These are phyloP conservation scores for Dendrostoma leiphaemia DNA, from an alignment of 2,329 filamentous ascomycete genomes.

Conservation along the genomic window DNA sequence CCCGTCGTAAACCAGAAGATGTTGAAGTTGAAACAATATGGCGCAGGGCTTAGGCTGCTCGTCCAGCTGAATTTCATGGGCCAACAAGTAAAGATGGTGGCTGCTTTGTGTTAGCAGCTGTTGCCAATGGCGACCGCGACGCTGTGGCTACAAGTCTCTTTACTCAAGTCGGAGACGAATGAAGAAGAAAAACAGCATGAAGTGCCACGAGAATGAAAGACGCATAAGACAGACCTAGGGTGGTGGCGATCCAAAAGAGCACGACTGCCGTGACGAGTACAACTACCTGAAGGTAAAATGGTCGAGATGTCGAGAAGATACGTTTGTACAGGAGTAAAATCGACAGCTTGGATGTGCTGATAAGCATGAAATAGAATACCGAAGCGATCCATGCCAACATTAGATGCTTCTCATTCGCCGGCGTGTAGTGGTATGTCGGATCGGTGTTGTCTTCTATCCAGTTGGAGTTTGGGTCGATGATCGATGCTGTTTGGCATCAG, in stretches of 20 bases:
- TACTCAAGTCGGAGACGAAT: too few species aligned
- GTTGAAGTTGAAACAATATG: constrained; percentile 26
- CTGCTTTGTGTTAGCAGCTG: too few species aligned
- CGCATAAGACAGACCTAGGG: too few species aligned
- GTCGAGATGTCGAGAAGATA: constrained; percentile 26
- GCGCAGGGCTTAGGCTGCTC: constrained; percentile 18
- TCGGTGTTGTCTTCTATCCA: constrained; percentile 12
- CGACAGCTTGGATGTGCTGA: constrained; percentile 28
- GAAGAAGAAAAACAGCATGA: too few species aligned
- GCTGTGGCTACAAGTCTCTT: too few species aligned
- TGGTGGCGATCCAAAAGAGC: constrained; percentile 21
- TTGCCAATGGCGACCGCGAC: too few species aligned
- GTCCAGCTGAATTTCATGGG: constrained; percentile 22
- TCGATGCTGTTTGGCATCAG: background rate
- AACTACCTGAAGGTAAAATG: constrained; percentile 25
- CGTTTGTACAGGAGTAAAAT: constrained; percentile 31
- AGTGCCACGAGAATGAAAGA: too few species aligned
- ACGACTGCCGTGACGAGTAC: constrained; percentile 19
- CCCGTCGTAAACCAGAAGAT: constrained; percentile 20
- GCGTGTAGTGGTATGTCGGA: constrained; percentile 10
- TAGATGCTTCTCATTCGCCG: constrained; percentile 14
- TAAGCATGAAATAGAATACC: constrained; percentile 30
- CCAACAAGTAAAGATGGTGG: constrained; percentile 24
- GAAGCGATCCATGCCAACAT: constrained; percentile 22
- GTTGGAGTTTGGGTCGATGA: constrained; percentile 4